These are phyloP conservation scores for Zygoascus meyerae DNA, from an alignment of 1,139 yeast species.

Conservation along the genomic window DNA sequence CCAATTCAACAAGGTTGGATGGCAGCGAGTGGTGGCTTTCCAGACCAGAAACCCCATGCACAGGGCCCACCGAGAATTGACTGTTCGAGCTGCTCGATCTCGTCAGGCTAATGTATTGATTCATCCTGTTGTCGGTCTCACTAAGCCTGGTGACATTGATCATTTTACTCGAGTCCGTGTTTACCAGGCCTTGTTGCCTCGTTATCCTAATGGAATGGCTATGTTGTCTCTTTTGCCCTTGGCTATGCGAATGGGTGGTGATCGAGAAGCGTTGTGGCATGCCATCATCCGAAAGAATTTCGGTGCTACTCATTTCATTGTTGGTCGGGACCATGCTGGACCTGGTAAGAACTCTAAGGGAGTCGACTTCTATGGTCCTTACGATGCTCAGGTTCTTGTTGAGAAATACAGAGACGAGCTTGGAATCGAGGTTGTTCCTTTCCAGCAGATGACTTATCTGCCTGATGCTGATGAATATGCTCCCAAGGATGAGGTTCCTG, in stretches of 20 bases:
- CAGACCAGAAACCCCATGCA: constrained; percentile 99
- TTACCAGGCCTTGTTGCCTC: constrained; percentile 83
- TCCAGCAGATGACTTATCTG: constrained; percentile 92
- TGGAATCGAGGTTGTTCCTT: constrained; percentile 87
- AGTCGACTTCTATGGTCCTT: constrained; percentile 92
- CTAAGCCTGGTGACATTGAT: constrained; percentile 97
- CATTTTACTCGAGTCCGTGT: constrained; percentile 97
- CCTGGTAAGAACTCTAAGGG: constrained; percentile 94
- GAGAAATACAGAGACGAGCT: constrained; percentile 70
- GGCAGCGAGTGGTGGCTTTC: constrained; percentile 93
- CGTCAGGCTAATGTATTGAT: constrained; percentile 74
- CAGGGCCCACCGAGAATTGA: constrained; percentile 93
- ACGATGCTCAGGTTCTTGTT: constrained; percentile 90
- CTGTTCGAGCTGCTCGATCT: constrained; percentile 88
- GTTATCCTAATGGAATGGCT: constrained; percentile 93
- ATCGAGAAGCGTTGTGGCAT: constrained; percentile 98
- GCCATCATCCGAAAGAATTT: constrained; percentile 94
- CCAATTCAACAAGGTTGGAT: constrained; percentile 72
- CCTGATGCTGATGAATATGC: constrained; percentile 95
- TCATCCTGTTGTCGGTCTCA: constrained; percentile 95
- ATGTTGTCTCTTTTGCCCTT: constrained; percentile 80
- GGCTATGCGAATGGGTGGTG: constrained; percentile 99
- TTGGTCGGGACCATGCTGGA: constrained; percentile 98
- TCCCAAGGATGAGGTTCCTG: constrained; percentile 87
- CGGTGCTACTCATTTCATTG: constrained; percentile 96